These are phyloP conservation scores for Chenopodium album DNA, from an alignment of 148 eudicot species.

Conservation along the genomic window DNA sequence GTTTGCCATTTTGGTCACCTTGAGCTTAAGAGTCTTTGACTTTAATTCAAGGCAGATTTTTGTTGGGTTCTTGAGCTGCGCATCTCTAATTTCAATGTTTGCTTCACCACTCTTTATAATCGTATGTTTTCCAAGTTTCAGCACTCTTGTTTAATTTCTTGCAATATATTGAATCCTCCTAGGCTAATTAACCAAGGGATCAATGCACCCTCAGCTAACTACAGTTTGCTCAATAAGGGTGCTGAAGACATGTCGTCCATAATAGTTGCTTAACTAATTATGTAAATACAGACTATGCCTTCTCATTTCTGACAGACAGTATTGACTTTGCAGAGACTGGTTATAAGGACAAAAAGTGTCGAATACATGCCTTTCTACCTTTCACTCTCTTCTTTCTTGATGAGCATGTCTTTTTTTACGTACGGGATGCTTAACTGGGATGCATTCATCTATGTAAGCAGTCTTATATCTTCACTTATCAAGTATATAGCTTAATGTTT, in stretches of 20 bases:
- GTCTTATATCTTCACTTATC: not conserved
- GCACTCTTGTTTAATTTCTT: no score
- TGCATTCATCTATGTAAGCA: constrained; percentile 76
- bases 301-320: not conserved
- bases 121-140: constrained; percentile 40
- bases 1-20: constrained; percentile 41
- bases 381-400: constrained; percentile 77
- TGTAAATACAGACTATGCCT: no score
- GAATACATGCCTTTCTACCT: constrained; percentile 95
- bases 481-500: not conserved
- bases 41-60: constrained; percentile 40
- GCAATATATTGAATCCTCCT: not conserved
- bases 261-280: not conserved
- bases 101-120: constrained; percentile 87
- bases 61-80: constrained; percentile 63
- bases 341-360: constrained; percentile 70
- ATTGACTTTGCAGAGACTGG: constrained; percentile 56
- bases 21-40: constrained; percentile 54
- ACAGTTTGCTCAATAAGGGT: not conserved
- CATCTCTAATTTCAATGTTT: constrained; percentile 82
- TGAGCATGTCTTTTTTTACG: constrained; percentile 71
- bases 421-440: constrained; percentile 72
- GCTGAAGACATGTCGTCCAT: not conserved
- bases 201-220: not conserved
- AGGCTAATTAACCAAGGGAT: not conserved